Evolutionary conservation across 2,329 filamentous ascomycete genomes (phyloP).

Genomic region (Phialocephala sp.): DNA sequence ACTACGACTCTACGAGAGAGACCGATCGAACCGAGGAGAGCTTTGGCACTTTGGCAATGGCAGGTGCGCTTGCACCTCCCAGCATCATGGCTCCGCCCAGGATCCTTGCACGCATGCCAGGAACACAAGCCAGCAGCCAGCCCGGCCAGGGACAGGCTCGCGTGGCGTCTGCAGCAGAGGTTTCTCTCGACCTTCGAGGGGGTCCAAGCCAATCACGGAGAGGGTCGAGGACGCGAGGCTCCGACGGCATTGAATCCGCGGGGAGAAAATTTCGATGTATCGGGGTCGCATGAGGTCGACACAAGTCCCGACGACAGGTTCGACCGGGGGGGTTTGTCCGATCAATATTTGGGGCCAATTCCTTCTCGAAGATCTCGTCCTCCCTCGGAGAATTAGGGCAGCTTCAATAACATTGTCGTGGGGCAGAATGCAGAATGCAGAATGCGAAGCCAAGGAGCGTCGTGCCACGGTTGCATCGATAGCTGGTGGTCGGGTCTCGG

Average conservation of each 20-base stretch:
- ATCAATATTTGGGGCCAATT: constrained; percentile 18
- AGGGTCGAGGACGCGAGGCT: background rate
- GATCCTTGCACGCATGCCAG: background rate
- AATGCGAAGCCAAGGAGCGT: background rate
- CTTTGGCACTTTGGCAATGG: background rate
- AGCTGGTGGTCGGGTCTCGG: background rate
- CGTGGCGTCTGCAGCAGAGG: constrained; percentile 9
- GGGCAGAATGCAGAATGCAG: background rate
- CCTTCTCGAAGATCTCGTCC: constrained; percentile 12
- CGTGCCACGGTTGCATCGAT: background rate
- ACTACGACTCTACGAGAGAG: background rate
- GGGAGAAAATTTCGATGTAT: background rate
- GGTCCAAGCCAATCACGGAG: constrained; percentile 12
- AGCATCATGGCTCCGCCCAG: background rate
- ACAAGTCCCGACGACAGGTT: constrained; percentile 15
- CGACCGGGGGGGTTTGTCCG: constrained; percentile 7
- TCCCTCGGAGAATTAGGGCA: constrained; percentile 8
- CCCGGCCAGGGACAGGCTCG: constrained; percentile 8
- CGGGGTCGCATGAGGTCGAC: background rate
- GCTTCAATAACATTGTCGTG: background rate
- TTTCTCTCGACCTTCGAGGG: background rate
- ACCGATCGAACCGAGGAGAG: background rate
- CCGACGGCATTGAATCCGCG: background rate
- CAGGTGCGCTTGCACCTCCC: constrained; percentile 4
- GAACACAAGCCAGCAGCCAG: background rate